Conservation (phyloP, 1,284 basidiomycete species). For the Peniophora sp. region DNA sequence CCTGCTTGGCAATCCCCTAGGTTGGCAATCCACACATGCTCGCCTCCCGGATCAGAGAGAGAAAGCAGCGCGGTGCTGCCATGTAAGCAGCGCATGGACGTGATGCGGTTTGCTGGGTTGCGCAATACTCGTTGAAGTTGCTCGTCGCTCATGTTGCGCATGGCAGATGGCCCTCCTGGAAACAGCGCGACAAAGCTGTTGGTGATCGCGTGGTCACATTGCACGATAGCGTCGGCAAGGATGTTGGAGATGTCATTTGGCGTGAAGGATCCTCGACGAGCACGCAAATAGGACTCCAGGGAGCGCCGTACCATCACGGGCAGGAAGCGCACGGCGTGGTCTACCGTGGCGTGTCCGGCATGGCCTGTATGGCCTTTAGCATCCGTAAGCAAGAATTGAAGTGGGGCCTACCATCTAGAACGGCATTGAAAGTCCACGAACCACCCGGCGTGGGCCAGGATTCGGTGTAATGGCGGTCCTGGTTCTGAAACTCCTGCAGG, state of each 20-base stretch:
- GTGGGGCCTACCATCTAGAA: slow-evolving; percentile 47
- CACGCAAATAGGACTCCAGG: slow-evolving; percentile 30
- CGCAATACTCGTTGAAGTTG: slow-evolving; percentile 19
- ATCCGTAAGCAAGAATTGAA: slow-evolving; percentile 3
- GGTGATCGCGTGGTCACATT: slow-evolving; percentile 36
- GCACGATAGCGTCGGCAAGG: slow-evolving; percentile 30
- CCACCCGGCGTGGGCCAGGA: slow-evolving; percentile 48
- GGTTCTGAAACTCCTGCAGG: slow-evolving; percentile 34
- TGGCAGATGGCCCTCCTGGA: slow-evolving; percentile 23
- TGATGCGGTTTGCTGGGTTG: slow-evolving; percentile 19
- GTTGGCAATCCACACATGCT: slow-evolving; percentile 58
- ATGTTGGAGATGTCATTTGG: slow-evolving; percentile 33
- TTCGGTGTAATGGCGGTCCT: slow-evolving; percentile 49
- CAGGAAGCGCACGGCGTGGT: slow-evolving; percentile 37
- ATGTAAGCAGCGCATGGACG: slow-evolving; percentile 42
- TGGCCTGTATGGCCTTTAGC: slow-evolving; percentile 36
- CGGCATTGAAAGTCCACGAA: slow-evolving; percentile 48
- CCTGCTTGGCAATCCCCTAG: slow-evolving; percentile 61
- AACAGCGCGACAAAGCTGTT: slow-evolving; percentile 37
- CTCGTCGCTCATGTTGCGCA: slow-evolving; percentile 15
- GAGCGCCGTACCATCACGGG: slow-evolving; percentile 36
- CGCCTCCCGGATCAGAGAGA: slow-evolving; percentile 40
- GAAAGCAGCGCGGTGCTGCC: slow-evolving; percentile 57
- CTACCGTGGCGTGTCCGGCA: slow-evolving; percentile 50
- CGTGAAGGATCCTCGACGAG: slow-evolving; percentile 19